phyloP scores from a whole-genome alignment of 2,329 filamentous ascomycete species.

The Didymella lethalis region DNA sequence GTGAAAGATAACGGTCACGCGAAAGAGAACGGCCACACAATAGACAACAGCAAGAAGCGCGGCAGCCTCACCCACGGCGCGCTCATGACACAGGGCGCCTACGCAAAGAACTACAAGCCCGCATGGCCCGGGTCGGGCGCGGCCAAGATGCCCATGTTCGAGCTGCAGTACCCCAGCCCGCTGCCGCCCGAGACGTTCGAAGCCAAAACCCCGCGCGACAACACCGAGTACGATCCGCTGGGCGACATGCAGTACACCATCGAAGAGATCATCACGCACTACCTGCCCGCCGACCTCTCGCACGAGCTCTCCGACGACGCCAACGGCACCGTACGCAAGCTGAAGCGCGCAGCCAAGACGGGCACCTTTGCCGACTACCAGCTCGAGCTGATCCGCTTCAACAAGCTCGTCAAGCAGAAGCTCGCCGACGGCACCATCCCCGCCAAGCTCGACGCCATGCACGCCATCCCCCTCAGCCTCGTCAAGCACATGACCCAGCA shows the following conservation, averaged over 20 bases:
- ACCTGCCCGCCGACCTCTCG: conserved; percentile 75
- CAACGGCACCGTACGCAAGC: conserved; percentile 75
- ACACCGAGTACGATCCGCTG: conserved; percentile 63
- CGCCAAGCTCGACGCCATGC: conserved; percentile 72
- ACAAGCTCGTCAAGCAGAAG: conserved; percentile 70
- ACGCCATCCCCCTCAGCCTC: conserved; percentile 69
- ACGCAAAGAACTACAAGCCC: conserved; percentile 59
- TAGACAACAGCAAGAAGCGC: conserved; percentile 16
- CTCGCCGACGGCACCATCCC: conserved; percentile 75
- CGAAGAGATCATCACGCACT: conserved; percentile 70
- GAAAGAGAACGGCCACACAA: conserved; percentile 9
- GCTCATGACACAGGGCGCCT: conserved; percentile 52
- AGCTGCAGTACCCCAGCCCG: conserved; percentile 84
- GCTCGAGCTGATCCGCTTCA: conserved; percentile 77
- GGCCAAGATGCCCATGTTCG: conserved; percentile 60
- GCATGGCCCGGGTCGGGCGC: conserved; percentile 55
- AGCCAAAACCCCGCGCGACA: conserved; percentile 36
- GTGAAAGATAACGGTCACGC: conserved; percentile 8
- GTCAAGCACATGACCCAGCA: conserved; percentile 85
- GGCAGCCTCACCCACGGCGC: conserved; percentile 51
- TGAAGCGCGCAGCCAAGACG: conserved; percentile 76
- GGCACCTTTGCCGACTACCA: conserved; percentile 75
- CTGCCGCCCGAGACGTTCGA: conserved; percentile 68
- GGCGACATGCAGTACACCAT: conserved; percentile 74
- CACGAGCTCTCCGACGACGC: conserved; percentile 74